Percentiles rank a stretch among this genome's conserved stretches.
Evolutionary conservation across 306 rosid genomes (phyloP).

Genomic region (Vicia faba): DNA sequence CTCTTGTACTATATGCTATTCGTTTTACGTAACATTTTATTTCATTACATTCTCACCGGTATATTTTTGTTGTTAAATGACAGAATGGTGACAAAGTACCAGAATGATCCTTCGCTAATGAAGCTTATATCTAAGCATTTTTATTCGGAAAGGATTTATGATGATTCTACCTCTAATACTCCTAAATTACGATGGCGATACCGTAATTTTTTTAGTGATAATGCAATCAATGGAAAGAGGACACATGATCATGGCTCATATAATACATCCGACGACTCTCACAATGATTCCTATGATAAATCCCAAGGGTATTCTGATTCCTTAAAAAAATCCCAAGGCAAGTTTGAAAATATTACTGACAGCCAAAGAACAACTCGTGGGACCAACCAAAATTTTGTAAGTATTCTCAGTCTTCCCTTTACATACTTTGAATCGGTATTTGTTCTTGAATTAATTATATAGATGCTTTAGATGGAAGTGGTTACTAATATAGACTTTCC

Average conservation of each 20-base stretch:
- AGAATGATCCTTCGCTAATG: conserved; percentile 52
- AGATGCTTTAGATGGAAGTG: conserved; percentile 1
- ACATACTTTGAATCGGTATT: conserved; percentile 7
- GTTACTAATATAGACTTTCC: conserved; percentile 25
- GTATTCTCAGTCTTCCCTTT: conserved; percentile 31
- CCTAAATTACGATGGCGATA: conserved; percentile 77
- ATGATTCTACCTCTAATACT: conserved; percentile 63
- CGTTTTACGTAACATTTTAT: conserved; percentile 4
- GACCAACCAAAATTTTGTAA: conserved; percentile 55
- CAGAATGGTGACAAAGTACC: conserved; percentile 67
- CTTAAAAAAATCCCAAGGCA: conserved; percentile 35
- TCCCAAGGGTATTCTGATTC: conserved; percentile 43
- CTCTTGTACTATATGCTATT: conserved; percentile 1
- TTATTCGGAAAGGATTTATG: conserved; percentile 66
- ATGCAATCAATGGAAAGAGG: conserved; percentile 45
- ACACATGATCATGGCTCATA: conserved; percentile 42
- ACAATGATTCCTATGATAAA: conserved; percentile 40
- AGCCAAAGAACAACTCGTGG: conserved; percentile 36
- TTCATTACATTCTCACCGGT: conserved; percentile 7
- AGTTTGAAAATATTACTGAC: conserved; percentile 40
- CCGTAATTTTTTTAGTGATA: conserved; percentile 70
- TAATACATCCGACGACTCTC: conserved; percentile 40
- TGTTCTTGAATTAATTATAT: background rate
- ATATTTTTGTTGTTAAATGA: conserved; percentile 36
- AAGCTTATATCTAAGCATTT: conserved; percentile 64